Conservation (phyloP, 2,329 filamentous ascomycete species). For the Alternaria gansuensis region DNA sequence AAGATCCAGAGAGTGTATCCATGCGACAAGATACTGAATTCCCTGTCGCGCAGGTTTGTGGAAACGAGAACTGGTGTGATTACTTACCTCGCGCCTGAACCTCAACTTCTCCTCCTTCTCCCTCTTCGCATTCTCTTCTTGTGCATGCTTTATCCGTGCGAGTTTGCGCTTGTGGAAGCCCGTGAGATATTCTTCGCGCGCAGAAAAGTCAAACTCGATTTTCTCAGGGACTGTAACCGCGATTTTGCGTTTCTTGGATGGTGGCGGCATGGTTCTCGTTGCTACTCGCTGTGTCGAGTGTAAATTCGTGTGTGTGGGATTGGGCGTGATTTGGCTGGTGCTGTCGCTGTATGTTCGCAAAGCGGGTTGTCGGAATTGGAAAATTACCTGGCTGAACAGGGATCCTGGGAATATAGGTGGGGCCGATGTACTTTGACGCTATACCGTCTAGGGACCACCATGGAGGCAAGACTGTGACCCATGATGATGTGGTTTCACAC, state of each 20-base stretch:
- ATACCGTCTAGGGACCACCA: neutral
- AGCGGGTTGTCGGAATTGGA: constrained; percentile 24
- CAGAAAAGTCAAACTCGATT: constrained; percentile 82
- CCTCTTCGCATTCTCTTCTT: constrained; percentile 79
- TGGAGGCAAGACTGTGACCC: neutral
- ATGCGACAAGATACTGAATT: neutral
- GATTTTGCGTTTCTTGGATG: constrained; percentile 48
- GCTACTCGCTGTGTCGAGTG: neutral
- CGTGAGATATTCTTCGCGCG: constrained; percentile 86
- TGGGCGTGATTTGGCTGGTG: constrained; percentile 8
- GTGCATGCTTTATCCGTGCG: constrained; percentile 82
- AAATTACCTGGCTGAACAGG: constrained; percentile 36
- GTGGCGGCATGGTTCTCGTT: constrained; percentile 33
- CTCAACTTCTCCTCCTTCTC: constrained; percentile 79
- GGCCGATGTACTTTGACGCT: constrained; percentile 18
- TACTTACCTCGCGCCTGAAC: constrained; percentile 75
- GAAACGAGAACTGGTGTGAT: neutral
- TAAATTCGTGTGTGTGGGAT: neutral
- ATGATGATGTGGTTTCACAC: neutral
- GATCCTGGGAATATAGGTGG: constrained; percentile 23
- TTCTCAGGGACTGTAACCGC: constrained; percentile 70
- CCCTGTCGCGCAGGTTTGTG: neutral
- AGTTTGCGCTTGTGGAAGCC: constrained; percentile 97
- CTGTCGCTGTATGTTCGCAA: constrained; percentile 6
- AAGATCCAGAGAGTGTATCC: neutral